Evolutionary conservation across 2,329 filamentous ascomycete genomes (phyloP).

Genomic region (Botrytis tulipae): DNA sequence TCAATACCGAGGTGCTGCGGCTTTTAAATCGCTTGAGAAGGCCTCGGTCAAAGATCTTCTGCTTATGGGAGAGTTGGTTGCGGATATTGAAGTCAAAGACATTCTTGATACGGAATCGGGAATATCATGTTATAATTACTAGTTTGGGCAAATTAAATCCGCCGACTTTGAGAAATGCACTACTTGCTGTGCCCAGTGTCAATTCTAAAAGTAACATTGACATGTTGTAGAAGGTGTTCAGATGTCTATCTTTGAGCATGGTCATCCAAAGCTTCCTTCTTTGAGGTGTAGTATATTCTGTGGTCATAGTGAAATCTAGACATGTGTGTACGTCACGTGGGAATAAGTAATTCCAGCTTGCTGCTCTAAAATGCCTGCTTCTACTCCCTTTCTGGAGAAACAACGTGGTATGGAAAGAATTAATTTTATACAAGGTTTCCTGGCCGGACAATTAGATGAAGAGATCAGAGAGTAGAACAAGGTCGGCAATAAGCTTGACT

Average conservation of each 20-base stretch:
- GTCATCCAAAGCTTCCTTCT: rapidly evolving
- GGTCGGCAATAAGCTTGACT: too few species aligned
- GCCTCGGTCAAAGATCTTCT: neutral
- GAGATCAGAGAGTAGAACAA: too few species aligned
- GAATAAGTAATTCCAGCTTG: neutral
- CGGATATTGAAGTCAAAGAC: neutral
- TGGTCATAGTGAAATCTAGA: too few species aligned
- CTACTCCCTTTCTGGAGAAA: neutral
- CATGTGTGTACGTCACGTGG: neutral
- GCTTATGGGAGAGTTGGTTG: neutral
- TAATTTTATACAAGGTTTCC: neutral
- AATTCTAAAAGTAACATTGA: neutral
- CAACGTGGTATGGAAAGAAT: neutral
- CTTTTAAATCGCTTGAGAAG: neutral
- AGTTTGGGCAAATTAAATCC: neutral
- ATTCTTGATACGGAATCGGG: neutral
- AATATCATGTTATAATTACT: neutral
- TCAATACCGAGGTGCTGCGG: neutral
- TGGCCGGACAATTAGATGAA: neutral
- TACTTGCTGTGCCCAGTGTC: neutral
- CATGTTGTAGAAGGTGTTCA: neutral
- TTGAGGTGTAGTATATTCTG: too few species aligned
- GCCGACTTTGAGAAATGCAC: neutral
- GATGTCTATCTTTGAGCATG: neutral
- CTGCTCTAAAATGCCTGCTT: too few species aligned